Conservation (phyloP, 208 protist genomes). For the Trypanosomatidae sp. region DNA sequence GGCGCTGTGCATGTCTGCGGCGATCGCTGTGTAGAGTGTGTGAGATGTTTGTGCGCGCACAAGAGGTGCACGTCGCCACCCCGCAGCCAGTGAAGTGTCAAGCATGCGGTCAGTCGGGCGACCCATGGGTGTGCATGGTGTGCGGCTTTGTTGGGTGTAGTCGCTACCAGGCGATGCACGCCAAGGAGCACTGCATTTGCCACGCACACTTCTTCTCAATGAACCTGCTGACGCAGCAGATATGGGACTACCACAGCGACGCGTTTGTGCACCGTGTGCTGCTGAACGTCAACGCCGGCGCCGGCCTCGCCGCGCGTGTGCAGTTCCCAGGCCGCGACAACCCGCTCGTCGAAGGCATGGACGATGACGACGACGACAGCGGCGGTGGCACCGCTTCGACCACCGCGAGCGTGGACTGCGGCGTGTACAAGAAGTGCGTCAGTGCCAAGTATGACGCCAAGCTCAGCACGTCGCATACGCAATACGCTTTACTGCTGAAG, state of each 20-base stretch:
- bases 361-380: neutral
- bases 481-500: conserved; percentile 69
- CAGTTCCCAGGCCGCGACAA: conserved; percentile 57
- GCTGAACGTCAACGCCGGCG: conserved; percentile 36
- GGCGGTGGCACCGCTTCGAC: neutral
- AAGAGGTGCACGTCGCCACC: neutral
- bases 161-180: conserved; percentile 86
- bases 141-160: conserved; percentile 89
- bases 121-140: conserved; percentile 86
- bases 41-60: conserved; percentile 16
- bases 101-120: conserved; percentile 41
- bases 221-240: conserved; percentile 82
- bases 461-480: conserved; percentile 48
- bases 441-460: conserved; percentile 73
- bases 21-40: conserved; percentile 49
- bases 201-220: conserved; percentile 76
- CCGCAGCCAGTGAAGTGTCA: conserved; percentile 22
- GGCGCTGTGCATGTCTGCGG: conserved; percentile 30
- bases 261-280: conserved; percentile 80
- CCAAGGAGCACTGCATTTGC: conserved; percentile 57
- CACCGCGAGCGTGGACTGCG: neutral
- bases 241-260: conserved; percentile 89
- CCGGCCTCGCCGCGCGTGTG: conserved; percentile 45
- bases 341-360: conserved; percentile 8
- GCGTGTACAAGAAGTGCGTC: conserved; percentile 52